These are phyloP conservation scores for Spongiforma sp. DNA, from an alignment of 1,284 basidiomycete species.

Conservation along the genomic window DNA sequence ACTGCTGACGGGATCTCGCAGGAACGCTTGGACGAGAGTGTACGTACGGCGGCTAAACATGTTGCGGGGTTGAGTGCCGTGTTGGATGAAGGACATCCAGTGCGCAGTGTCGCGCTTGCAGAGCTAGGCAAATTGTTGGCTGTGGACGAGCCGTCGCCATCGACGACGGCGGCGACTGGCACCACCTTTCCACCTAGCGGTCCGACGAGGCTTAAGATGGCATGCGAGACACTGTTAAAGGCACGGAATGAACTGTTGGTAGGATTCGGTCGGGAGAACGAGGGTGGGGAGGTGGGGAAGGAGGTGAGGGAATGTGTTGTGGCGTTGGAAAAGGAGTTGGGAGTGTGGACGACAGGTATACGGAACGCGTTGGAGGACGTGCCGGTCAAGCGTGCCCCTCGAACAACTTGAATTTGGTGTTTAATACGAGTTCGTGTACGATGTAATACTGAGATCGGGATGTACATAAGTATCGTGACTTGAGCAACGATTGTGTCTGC, in stretches of 20 bases:
- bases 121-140: constrained; percentile 84
- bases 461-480: too few species aligned
- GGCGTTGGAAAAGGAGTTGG: constrained; percentile 69
- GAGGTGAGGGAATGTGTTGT: constrained; percentile 61
- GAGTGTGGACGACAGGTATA: constrained; percentile 55
- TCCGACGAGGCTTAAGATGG: constrained; percentile 61
- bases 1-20: constrained; percentile 44
- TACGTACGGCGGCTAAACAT: constrained; percentile 61
- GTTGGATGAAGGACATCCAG: constrained; percentile 76
- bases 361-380: constrained; percentile 35
- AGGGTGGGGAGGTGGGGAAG: constrained; percentile 65
- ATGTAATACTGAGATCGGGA: too few species aligned
- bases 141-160: constrained; percentile 67
- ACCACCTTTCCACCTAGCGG: constrained; percentile 37
- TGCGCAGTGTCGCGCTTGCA: constrained; percentile 75
- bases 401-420: too few species aligned
- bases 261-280: constrained; percentile 65
- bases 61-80: constrained; percentile 61
- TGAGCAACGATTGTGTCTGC: too few species aligned
- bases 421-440: too few species aligned
- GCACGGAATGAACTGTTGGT: constrained; percentile 64
- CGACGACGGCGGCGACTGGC: constrained; percentile 1
- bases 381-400: too few species aligned
- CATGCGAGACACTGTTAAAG: constrained; percentile 63
- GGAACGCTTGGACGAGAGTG: constrained; percentile 64